Conservation (phyloP, 306 rosid genomes). For the Malus fusca region DNA sequence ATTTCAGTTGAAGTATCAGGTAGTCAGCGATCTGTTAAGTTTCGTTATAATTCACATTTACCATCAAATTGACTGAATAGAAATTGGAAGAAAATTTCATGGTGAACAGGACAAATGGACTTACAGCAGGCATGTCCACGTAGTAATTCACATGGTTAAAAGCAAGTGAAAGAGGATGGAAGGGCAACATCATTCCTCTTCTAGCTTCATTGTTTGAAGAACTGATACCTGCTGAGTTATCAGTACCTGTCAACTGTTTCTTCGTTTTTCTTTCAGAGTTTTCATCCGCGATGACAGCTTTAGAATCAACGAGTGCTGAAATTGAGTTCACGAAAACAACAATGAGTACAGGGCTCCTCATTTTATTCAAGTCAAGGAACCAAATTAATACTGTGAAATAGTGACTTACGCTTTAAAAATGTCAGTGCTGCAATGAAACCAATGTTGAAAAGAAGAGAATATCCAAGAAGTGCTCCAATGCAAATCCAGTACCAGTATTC, state of each 20-base stretch:
- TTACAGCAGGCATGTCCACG: conserved; percentile 27
- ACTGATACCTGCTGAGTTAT: neutral
- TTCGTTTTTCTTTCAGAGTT: conserved; percentile 13
- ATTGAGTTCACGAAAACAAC: conserved; percentile 1
- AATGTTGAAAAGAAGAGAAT: conserved; percentile 54
- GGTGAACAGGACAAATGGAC: neutral
- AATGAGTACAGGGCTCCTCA: neutral
- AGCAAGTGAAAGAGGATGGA: conserved; percentile 24
- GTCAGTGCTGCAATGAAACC: conserved; percentile 48
- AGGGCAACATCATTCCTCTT: conserved; percentile 29
- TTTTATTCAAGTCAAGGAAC: neutral
- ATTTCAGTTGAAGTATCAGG: no score
- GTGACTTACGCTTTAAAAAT: conserved; percentile 50
- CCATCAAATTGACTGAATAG: neutral
- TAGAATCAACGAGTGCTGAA: conserved; percentile 57
- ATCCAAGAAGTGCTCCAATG: conserved; percentile 65
- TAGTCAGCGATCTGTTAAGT: no score
- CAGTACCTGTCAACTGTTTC: neutral
- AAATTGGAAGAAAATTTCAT: neutral
- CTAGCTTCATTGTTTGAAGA: neutral
- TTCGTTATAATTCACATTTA: neutral
- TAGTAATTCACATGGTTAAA: conserved; percentile 18
- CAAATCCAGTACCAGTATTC: conserved; percentile 74
- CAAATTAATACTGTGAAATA: neutral
- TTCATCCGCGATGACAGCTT: conserved; percentile 41